These are phyloP conservation scores for Suillus sp. DNA, from an alignment of 768 basidiomycete genomes.

Conservation along the genomic window DNA sequence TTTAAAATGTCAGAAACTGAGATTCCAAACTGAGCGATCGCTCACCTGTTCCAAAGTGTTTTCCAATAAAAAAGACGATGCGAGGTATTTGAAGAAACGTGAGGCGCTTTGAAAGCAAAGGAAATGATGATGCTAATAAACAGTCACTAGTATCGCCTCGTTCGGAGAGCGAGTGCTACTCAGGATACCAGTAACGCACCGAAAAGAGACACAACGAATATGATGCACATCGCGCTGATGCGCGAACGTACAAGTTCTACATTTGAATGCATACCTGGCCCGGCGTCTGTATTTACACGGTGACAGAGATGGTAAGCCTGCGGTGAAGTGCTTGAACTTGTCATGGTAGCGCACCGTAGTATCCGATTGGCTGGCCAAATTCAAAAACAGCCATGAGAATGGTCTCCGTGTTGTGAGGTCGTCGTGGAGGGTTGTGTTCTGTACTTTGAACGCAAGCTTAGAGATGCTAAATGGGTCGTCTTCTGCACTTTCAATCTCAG, in stretches of 20 bases:
- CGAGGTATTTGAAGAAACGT: slow-evolving; percentile 62
- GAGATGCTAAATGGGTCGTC: background rate
- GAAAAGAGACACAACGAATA: slow-evolving; percentile 63
- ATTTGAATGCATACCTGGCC: background rate
- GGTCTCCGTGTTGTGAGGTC: background rate
- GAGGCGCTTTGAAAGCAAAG: slow-evolving; percentile 58
- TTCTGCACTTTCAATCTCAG: background rate
- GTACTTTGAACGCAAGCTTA: background rate
- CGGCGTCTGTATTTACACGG: background rate
- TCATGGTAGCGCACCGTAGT: background rate
- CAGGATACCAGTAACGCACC: slow-evolving; percentile 43
- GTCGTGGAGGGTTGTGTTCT: background rate
- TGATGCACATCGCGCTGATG: slow-evolving; percentile 46
- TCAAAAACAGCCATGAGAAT: background rate
- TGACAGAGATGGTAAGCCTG: background rate
- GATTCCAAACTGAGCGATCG: background rate
- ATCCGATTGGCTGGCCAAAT: background rate
- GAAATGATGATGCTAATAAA: slow-evolving; percentile 69
- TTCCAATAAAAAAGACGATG: slow-evolving; percentile 79
- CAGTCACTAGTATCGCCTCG: slow-evolving; percentile 1
- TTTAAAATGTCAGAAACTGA: background rate
- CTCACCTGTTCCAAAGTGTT: slow-evolving; percentile 80
- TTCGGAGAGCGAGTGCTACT: background rate
- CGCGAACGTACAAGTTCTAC: slow-evolving; percentile 1
- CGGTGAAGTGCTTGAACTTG: background rate